Conservation (phyloP, 2,329 filamentous ascomycete genomes). For the Ophioceras dolichostomum region DNA sequence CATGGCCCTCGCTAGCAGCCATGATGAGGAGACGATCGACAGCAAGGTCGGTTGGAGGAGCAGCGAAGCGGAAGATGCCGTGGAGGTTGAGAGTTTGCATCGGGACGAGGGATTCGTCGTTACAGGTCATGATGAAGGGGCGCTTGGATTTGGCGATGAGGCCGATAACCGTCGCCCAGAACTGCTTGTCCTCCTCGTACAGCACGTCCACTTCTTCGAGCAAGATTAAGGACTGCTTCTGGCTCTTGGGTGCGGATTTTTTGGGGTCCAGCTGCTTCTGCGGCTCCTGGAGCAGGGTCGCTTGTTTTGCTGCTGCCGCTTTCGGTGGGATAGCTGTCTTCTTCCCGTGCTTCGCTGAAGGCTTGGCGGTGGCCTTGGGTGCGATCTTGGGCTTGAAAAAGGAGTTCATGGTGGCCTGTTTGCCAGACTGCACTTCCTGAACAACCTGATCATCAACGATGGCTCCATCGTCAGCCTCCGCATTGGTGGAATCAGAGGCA, state of each 20-base stretch:
- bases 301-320: conserved; percentile 12
- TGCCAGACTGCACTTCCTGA: conserved; percentile 50
- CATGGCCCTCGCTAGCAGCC: conserved; percentile 81
- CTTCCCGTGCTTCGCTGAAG: conserved; percentile 9
- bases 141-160: conserved; percentile 78
- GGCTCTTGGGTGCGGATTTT: conserved; percentile 31
- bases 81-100: conserved; percentile 64
- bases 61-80: conserved; percentile 66
- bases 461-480: conserved; percentile 15
- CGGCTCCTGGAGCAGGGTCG: too few species aligned
- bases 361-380: conserved; percentile 9
- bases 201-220: conserved; percentile 89
- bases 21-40: conserved; percentile 72
- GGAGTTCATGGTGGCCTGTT: conserved; percentile 66
- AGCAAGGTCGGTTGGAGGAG: conserved; percentile 52
- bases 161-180: conserved; percentile 72
- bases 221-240: conserved; percentile 90
- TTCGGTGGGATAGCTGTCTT: conserved; percentile 9
- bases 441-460: conserved; percentile 32
- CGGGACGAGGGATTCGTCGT: conserved; percentile 74
- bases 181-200: conserved; percentile 91
- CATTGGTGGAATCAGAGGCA: conserved; percentile 12
- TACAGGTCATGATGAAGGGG: conserved; percentile 92
- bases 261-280: conserved; percentile 16
- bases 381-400: conserved; percentile 58